Conservation (phyloP, 169 alveolate species). For the Eimeria brunetti region DNA sequence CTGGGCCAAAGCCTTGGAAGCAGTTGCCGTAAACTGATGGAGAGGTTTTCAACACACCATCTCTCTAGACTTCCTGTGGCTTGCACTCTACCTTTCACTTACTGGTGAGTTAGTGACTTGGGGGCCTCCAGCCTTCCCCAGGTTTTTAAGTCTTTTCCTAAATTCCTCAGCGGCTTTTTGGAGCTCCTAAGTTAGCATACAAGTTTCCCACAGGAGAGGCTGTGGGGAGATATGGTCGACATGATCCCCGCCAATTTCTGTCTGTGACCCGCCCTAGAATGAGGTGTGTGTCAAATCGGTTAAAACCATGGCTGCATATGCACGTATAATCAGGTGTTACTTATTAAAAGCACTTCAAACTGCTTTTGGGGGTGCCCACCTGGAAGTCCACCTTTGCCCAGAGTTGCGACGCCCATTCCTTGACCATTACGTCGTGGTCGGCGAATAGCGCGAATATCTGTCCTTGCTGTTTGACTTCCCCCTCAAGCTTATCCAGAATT, state of each 20-base stretch:
- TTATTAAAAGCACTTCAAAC: not conserved
- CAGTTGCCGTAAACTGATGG: not conserved
- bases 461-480: conserved; percentile 87
- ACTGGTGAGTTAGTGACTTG: conserved; percentile 58
- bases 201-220: not conserved
- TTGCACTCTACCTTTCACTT: not conserved
- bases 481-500: conserved; percentile 91
- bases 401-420: conserved; percentile 90
- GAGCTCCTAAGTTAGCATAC: conserved; percentile 79
- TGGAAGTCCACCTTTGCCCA: conserved; percentile 94
- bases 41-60: not conserved
- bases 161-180: conserved; percentile 92
- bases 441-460: conserved; percentile 89
- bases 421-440: conserved; percentile 87
- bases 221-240: not conserved
- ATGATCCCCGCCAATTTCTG: not conserved
- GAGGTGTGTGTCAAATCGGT: not conserved
- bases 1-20: not conserved
- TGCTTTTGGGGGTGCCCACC: conserved; percentile 10
- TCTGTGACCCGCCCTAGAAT: not conserved
- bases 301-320: not conserved
- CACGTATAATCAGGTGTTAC: no score
- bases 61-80: not conserved
- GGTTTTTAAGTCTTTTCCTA: conserved; percentile 90
- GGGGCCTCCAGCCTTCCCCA: conserved; percentile 82